Evolutionary conservation across 768 basidiomycete species (phyloP), one percentile per base, ranked within the genome.

Genomic region (Termitomyces eurrhizus): DNA sequence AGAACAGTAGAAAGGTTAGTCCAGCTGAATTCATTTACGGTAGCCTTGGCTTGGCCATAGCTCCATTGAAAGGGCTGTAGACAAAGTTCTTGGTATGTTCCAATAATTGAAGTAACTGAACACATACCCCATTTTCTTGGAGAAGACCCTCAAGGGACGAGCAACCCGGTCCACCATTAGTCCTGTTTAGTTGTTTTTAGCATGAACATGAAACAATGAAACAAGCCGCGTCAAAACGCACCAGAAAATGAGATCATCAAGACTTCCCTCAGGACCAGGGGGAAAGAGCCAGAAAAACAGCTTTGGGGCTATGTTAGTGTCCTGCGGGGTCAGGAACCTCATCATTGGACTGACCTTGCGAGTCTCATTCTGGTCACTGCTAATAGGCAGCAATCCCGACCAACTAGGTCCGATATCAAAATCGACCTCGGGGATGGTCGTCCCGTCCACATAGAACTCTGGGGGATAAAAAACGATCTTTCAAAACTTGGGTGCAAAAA

Each of bases 241-340:
- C 89, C 89, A 91, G 71, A 90, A 88, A 36, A 91, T 86, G 48
- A 92, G 66, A 67, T 91, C 88, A 65, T 92, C 87, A 4, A 81
- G 68, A 64, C 84, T 88, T 21, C 89, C 90, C 65, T 84, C 74
- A 0, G 87, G 87, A 4, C 88, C 89, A 1, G 89, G 87, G 57
- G 90, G 90, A 76, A 90, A 91, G 73, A 90, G 87, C 89, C 90
- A 91, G 74, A 92, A 92, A 76, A 87, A 92, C 16, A 90, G 79
- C 88, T 91, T 57, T 0, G 39, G 16, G 44, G n/a, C 33, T 37
- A 58, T 35, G 53, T 18, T 18, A 39, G 14, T 21, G 41, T 32
- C 1, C 42, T 39, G 14, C 18, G 45, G 18, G 29, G n/a, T 4
- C n/a, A 35, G n/a, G 8, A 2, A 21, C 2, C 11, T 11, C 3